Evolutionary conservation across 2,329 filamentous ascomycete species (phyloP).

Genomic region (Pseudogymnoascus sp.): DNA sequence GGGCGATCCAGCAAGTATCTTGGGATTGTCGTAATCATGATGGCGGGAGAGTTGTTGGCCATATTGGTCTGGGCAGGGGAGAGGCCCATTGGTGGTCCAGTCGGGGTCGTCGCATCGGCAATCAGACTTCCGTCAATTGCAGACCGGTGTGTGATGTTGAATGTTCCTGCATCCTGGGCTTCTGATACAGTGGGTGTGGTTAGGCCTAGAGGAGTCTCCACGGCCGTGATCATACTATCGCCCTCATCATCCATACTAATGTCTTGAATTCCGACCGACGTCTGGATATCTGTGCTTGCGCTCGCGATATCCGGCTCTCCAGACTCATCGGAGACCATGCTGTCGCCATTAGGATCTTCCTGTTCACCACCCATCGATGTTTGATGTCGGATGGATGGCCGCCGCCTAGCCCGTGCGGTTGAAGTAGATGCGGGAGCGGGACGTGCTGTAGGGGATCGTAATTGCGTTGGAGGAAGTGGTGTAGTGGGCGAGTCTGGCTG

Average conservation of each 20-base stretch:
- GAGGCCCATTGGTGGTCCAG: conserved; percentile 61
- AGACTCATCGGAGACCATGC: conserved; percentile 70
- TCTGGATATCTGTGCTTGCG: conserved; percentile 70
- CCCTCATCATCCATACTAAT: conserved; percentile 66
- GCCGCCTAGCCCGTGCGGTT: conserved; percentile 51
- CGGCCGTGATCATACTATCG: conserved; percentile 66
- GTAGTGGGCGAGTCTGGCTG: conserved; percentile 89
- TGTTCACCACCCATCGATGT: conserved; percentile 77
- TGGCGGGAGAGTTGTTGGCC: conserved; percentile 66
- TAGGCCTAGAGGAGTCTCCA: conserved; percentile 63
- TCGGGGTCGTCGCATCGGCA: conserved; percentile 60
- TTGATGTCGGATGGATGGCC: conserved; percentile 84
- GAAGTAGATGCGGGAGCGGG: conserved; percentile 46
- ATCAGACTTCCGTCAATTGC: conserved; percentile 78
- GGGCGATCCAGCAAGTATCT: conserved; percentile 70
- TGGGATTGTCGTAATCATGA: conserved; percentile 64
- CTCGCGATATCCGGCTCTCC: conserved; percentile 64
- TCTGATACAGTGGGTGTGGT: conserved; percentile 74
- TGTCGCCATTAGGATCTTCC: conserved; percentile 80
- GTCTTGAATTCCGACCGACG: conserved; percentile 77
- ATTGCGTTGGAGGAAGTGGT: conserved; percentile 62
- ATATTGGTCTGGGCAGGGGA: conserved; percentile 59
- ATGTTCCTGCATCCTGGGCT: conserved; percentile 76
- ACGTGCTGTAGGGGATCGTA: conserved; percentile 48
- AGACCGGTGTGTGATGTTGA: conserved; percentile 85